These are phyloP conservation scores for Aspergillus uvarum DNA, from an alignment of 2,329 filamentous ascomycete genomes.

Conservation along the genomic window DNA sequence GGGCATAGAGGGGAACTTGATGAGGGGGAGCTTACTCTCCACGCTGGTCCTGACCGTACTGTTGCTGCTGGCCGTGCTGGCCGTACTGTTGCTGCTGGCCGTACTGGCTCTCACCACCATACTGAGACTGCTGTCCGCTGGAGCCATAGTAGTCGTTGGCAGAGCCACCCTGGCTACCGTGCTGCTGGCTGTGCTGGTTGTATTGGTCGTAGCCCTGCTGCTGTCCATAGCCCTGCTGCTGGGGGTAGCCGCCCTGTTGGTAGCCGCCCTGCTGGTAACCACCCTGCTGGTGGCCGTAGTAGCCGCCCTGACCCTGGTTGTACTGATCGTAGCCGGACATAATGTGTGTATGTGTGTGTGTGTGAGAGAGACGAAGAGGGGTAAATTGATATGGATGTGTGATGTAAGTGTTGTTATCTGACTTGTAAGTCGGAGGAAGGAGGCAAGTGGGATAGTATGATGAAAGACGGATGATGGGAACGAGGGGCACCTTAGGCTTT, in stretches of 20 bases:
- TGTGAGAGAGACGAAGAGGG: not conserved
- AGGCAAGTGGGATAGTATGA: constrained; percentile 7
- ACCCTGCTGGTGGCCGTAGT: constrained; percentile 32
- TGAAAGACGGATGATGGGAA: not conserved
- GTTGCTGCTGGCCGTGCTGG: constrained; percentile 18
- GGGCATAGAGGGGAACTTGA: not conserved
- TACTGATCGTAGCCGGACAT: constrained; percentile 33
- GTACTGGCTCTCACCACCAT: constrained; percentile 16
- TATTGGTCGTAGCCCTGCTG: constrained; percentile 18
- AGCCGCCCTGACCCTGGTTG: constrained; percentile 22
- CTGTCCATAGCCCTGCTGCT: constrained; percentile 31
- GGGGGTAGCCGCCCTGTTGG: constrained; percentile 23
- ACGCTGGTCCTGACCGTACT: constrained; percentile 19
- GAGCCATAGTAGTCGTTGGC: constrained; percentile 20
- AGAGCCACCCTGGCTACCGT: constrained; percentile 12
- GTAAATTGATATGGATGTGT: not conserved
- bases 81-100: constrained; percentile 22
- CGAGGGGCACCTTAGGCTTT: constrained; percentile 11
- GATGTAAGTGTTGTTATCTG: not conserved
- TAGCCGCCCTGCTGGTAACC: constrained; percentile 19
- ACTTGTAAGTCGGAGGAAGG: not conserved
- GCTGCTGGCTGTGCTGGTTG: constrained; percentile 7
- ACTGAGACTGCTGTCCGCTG: constrained; percentile 21
- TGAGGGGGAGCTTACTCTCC: constrained; percentile 22
- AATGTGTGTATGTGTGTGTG: constrained; percentile 1